These are phyloP conservation scores for Talaromyces sp. DNA, from an alignment of 2,329 filamentous ascomycete genomes.

Conservation along the genomic window DNA sequence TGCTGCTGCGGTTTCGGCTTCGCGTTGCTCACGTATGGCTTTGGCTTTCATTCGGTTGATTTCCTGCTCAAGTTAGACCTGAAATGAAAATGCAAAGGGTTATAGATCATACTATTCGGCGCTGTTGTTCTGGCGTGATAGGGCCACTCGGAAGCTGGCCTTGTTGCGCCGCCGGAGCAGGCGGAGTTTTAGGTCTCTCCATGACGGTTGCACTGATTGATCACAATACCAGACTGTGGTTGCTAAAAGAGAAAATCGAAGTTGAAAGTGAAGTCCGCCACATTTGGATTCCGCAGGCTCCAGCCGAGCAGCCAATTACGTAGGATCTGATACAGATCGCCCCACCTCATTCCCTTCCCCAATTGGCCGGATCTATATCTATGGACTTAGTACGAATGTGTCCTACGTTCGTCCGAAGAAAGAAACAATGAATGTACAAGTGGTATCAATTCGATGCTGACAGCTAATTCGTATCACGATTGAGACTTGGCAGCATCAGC, in stretches of 20 bases:
- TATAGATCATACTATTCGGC: conserved; percentile 50
- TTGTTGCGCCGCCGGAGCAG: not conserved
- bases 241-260: not conserved
- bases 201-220: not conserved
- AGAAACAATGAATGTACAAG: not conserved
- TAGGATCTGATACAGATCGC: not conserved
- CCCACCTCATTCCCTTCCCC: not conserved
- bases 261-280: not conserved
- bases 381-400: too few relatives aligned
- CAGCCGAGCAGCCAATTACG: conserved; percentile 1
- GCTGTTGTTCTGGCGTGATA: conserved; percentile 60
- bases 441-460: not conserved
- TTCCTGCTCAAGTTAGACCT: conserved; percentile 57
- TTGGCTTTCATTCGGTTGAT: conserved; percentile 84
- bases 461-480: not conserved
- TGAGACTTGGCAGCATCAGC: conserved; percentile 15
- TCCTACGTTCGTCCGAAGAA: not conserved
- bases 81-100: not conserved
- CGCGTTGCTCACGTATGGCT: conserved; percentile 71
- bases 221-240: not conserved
- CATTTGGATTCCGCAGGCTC: conserved; percentile 13
- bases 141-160: conserved; percentile 41
- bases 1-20: conserved; percentile 53
- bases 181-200: conserved; percentile 18
- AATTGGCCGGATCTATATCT: not conserved